Percentiles rank a stretch among this genome's conserved stretches.
Conservation (phyloP, 169 alveolate genomes). For the Cystoisospora suis region DNA sequence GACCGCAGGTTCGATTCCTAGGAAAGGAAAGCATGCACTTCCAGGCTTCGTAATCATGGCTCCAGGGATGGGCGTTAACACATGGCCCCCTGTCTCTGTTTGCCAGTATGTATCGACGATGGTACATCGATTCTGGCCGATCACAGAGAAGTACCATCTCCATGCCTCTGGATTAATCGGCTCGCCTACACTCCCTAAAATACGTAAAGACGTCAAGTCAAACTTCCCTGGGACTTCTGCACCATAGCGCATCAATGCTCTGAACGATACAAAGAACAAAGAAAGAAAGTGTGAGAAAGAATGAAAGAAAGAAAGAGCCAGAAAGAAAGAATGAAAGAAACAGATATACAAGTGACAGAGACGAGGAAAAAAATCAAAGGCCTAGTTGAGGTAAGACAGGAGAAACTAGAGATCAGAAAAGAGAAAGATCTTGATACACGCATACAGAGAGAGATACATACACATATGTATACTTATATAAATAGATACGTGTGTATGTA, state of each 20-base stretch:
- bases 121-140: slow-evolving; percentile 73
- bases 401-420: too few species aligned
- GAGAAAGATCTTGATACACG: too few species aligned
- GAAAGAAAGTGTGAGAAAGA: background rate
- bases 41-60: slow-evolving; percentile 91
- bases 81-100: slow-evolving; percentile 96
- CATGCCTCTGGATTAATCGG: slow-evolving; percentile 94
- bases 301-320: too few species aligned
- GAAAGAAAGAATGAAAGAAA: too few species aligned
- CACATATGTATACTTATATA: too few species aligned
- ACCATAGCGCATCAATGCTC: slow-evolving; percentile 64
- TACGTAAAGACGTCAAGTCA: slow-evolving; percentile 63
- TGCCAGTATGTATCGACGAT: slow-evolving; percentile 97
- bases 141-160: slow-evolving; percentile 88
- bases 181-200: slow-evolving; percentile 87
- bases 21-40: slow-evolving; percentile 90
- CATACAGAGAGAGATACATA: too few species aligned
- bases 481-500: too few species aligned
- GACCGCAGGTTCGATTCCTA: slow-evolving; percentile 87
- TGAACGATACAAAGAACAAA: background rate
- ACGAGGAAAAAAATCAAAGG: too few species aligned
- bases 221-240: slow-evolving; percentile 65
- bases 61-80: slow-evolving; percentile 92
- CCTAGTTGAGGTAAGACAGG: too few species aligned
- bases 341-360: too few species aligned